Evolutionary conservation across 2,329 filamentous ascomycete genomes (phyloP), one percentile per base, ranked within the genome.

Genomic region (Scytalidium sp.): DNA sequence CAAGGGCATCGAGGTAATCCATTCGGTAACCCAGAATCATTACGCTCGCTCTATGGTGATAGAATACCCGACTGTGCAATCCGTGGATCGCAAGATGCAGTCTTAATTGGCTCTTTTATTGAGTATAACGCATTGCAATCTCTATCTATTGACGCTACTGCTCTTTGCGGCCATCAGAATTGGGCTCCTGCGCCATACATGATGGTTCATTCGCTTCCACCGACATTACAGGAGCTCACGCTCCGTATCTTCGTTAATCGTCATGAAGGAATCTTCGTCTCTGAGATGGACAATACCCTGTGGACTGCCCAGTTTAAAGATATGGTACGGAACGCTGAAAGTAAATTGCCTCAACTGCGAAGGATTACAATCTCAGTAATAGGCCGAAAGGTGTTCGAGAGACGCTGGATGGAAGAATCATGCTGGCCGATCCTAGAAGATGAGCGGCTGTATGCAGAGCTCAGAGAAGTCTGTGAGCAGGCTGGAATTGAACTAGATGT

Each of bases 101-200:
- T 52, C 19, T 32, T 56, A 11, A 50, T 53, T 17, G 54, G 54
- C 5, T 54, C 51, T 6, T 41, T 56, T 19, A 42, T 19, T 6
- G 54, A 51, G 1, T 56, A 48, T 19, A 13, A 4, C 2, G 23
- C 10, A 4, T 23, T 56, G 22, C 49, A 27, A 17, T 44, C 11
- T 4, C 27, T 56, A 17, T 43, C 49, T 7, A 56, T 56, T 13
- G 51, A 56, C 23, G 54, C 32, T 7, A 43, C 44, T 15, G 43
- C 51, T 4, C 43, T 56, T 2, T 48, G 46, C 39, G 49, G 51
- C n/a, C 54, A 56, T 40, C 46, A 50, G 21, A 32, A 41, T 2
- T 53, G 54, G 54, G 25, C 17, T 10, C 27, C 42, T 10, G 43
- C 44, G 11, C 41, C 25, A 3, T 44, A 47, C 6, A 22, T 29